Evolutionary conservation across 1,284 basidiomycete genomes (phyloP), one percentile per base, ranked within the genome.

Genomic region (Pholiota adiposa): DNA sequence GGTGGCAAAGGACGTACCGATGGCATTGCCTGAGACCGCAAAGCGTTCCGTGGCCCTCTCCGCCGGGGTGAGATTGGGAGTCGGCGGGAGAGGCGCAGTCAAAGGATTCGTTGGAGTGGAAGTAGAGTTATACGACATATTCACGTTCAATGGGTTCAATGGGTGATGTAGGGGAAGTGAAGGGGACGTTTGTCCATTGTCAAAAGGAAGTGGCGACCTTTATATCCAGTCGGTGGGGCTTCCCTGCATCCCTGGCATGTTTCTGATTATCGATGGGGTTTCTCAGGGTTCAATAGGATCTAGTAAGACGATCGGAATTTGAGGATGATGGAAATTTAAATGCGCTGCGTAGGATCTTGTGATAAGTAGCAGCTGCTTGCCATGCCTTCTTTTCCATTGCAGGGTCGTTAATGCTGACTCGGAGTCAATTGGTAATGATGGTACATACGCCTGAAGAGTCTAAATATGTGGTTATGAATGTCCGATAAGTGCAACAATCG

Each of bases 21-120:
- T 75, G 1, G 73, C 77, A 49, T 78, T 80, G 3, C 79, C 78
- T 57, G 55, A 60, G n/a, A 79, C 62, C 3, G 70, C 52, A 51
- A 80, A 81, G 18, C 78, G 69, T 54, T 70, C 63, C 2, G 56
- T 53, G 7, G 77, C 76, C 31, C 69, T 64, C 46, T 74, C 72
- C 12, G 66, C 56, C 0, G 74, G 67, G 4, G 66, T 59, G 9
- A 72, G 60, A 38, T 60, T 56, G 9, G 65, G 41, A 8, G 67
- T 63, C 41, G 62, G 64, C 16, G 68, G 63, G 1, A 74, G 18
- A 0, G 73, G 70, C 2, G 64, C 69, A 19, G 78, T 80, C 5
- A 81, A 62, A 18, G 73, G 74, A 59, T 77, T 77, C 3, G 53
- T 34, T 2, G 53, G 41, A n/a, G 29, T 54, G 23, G 53, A 54